Evolutionary conservation across 169 alveolate species (phyloP), one percentile per base, ranked within the genome.

Genomic region (Cryptosporidium meleagridis): DNA sequence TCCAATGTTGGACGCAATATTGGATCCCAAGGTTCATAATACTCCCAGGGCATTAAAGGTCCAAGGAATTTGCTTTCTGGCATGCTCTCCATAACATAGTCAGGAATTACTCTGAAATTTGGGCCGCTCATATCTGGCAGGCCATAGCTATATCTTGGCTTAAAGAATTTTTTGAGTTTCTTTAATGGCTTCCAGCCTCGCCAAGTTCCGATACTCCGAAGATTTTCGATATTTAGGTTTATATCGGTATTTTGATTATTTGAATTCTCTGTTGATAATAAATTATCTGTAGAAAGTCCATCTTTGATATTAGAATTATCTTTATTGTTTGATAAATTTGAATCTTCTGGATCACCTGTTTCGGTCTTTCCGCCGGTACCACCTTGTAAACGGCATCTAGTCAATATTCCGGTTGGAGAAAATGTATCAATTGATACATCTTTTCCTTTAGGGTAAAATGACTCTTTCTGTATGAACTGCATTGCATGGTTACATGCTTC

Each of bases 371-470:
- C 61, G 7, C 69, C 33, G 62, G 70, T 0, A 23, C 58, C 29
- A 48, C 68, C 33, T 73, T 92, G 69, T 70, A 69, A 69, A 80
- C 93, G 48, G 92, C 62, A 67, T 59, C 62, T 85, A 16, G 91
- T 75, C 18, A 94, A 75, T 31, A 91, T 94, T 0, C 97, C 97
- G 9, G 96, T 94, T 9, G 97, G 97, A 0, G 96, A 93, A 70
- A 92, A 94, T 21, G 94, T 89, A 53, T 69, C 87, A 21, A 93
- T 91, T 9, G 86, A 72, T 26, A 84, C 93, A 53, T 93, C 93
- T 69, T 94, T 94, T 14, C 97, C 97, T 85, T 94, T 94, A 10
- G 94, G 93, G 67, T 93, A 93, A 33, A 94, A 92, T 44, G 94
- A 84, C 51, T 91, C 94, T 18, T 93, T 84, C 26, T 92, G 92